A percentile compares a stretch with the other conserved stretches of the same genome.
Conservation (phyloP, 768 basidiomycete species). For the Galerina marginata region DNA sequence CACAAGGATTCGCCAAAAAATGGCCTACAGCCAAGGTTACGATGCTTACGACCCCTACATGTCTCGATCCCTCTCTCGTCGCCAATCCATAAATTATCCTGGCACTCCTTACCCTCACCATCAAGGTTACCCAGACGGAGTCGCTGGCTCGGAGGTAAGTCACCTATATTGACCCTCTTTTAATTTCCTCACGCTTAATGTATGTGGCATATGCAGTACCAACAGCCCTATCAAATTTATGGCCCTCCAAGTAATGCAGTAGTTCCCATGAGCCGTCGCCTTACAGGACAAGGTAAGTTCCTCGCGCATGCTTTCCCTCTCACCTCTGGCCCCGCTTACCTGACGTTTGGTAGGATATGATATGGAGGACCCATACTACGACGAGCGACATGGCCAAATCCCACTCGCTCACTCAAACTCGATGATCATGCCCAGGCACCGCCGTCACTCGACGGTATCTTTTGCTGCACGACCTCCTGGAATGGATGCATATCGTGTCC, state of each 20-base stretch:
- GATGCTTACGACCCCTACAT: slow-evolving; percentile 31
- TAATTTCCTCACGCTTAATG: slow-evolving; percentile 12
- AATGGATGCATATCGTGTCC: slow-evolving; percentile 52
- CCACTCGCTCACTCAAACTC: slow-evolving; percentile 32
- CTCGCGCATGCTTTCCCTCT: not conserved
- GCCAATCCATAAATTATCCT: slow-evolving; percentile 45
- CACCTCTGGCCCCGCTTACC: not conserved
- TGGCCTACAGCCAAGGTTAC: slow-evolving; percentile 30
- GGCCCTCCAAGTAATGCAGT: slow-evolving; percentile 39
- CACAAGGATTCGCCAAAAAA: slow-evolving; percentile 8
- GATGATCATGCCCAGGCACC: slow-evolving; percentile 43
- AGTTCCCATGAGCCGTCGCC: slow-evolving; percentile 44
- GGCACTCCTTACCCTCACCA: slow-evolving; percentile 37
- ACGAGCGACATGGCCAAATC: slow-evolving; percentile 44
- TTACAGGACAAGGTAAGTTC: slow-evolving; percentile 47
- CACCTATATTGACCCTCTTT: not conserved
- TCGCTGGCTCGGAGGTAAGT: slow-evolving; percentile 49
- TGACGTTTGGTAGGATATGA: slow-evolving; percentile 48
- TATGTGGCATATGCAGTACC: slow-evolving; percentile 38
- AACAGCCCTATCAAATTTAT: slow-evolving; percentile 54
- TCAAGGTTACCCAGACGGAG: slow-evolving; percentile 41
- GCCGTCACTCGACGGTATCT: slow-evolving; percentile 59
- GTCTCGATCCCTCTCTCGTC: slow-evolving; percentile 34
- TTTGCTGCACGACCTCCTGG: slow-evolving; percentile 42
- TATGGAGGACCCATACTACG: slow-evolving; percentile 64